These are phyloP conservation scores for Didymella glomerata DNA, from an alignment of 2,329 filamentous ascomycete genomes.

Conservation along the genomic window DNA sequence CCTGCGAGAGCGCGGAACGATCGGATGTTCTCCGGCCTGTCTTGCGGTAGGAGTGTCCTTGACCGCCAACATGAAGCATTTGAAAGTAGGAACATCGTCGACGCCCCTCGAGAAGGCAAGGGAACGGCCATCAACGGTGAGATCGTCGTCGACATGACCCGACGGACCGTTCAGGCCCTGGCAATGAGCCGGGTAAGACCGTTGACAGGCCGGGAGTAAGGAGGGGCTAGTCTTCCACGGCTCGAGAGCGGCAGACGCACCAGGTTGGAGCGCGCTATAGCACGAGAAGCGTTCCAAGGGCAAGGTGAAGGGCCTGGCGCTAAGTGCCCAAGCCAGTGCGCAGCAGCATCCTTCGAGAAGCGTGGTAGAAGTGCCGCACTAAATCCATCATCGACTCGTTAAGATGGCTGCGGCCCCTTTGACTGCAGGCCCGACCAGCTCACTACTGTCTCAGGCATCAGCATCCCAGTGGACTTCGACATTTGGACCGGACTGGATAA, in stretches of 20 bases:
- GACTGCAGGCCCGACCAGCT: constrained; percentile 21
- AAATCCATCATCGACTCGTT: constrained; percentile 35
- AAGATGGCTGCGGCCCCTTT: constrained; percentile 34
- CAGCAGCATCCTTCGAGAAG: constrained; percentile 34
- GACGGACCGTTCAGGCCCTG: constrained; percentile 46
- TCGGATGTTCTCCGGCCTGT: not conserved
- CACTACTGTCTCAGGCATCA: constrained; percentile 22
- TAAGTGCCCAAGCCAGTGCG: constrained; percentile 36
- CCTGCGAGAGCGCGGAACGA: constrained; percentile 18
- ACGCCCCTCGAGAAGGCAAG: constrained; percentile 1
- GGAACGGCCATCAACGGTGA: constrained; percentile 16
- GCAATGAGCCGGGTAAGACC: constrained; percentile 48
- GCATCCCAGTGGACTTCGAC: constrained; percentile 12
- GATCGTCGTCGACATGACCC: constrained; percentile 35
- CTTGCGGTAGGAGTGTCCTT: constrained; percentile 5
- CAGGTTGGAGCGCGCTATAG: constrained; percentile 32
- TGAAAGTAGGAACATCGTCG: not conserved
- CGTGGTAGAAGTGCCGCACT: constrained; percentile 47
- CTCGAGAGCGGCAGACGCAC: constrained; percentile 39
- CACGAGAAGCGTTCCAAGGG: constrained; percentile 26
- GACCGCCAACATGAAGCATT: not conserved
- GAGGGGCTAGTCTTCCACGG: constrained; percentile 40
- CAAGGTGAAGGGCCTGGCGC: constrained; percentile 40
- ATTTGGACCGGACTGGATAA: constrained; percentile 14
- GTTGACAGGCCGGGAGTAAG: constrained; percentile 31